Evolutionary conservation across 2,329 filamentous ascomycete genomes (phyloP), one percentile per base, ranked within the genome.

Genomic region (Drechslerella dactyloides): DNA sequence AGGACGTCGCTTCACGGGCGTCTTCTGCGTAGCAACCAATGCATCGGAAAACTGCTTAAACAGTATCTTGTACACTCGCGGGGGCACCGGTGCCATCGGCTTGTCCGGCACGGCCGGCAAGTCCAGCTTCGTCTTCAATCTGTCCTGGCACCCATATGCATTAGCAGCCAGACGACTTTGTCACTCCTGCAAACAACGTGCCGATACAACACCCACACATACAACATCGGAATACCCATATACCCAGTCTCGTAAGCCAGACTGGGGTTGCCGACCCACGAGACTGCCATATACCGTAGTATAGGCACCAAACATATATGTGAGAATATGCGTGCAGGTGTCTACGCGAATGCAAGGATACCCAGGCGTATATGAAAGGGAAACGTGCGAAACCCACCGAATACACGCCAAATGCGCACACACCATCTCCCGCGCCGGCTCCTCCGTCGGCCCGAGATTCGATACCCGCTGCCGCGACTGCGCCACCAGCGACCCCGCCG

Each of bases 401-500:
- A 93, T 91, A 78, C 93, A 97, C 19, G 94, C 94, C 70, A 99
- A 85, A 80, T 96, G 89, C 13, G 90, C 90, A 78, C 92, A 96
- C 2, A 89, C 90, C 79, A 94, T 94, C 2, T 86, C 84, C 19
- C 93, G 85, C n/a, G 89, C 91, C 74, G 94, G 87, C 79, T 97
- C 93, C 79, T 96, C 92, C 63, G 96, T 91, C 1, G 87, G 84
- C 78, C 92, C 96, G 59, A 97, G 83, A 15, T 85, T 89, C 77
- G 86, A 88, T 55, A 90, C 91, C 76, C 87, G 88, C 77, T 87
- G 86, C 35, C 90, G 87, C 77, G 89, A 93, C 82, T 99, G 97
- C 76, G 94, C 93, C 46, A 99, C 89, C 76, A 97, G 90, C 81
- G 96, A 97, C 30, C 94, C 97, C 78, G 97, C 91, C 81, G 97